phyloP scores from a whole-genome alignment of 768 basidiomycete species.

The Suillus subalutaceus region DNA sequence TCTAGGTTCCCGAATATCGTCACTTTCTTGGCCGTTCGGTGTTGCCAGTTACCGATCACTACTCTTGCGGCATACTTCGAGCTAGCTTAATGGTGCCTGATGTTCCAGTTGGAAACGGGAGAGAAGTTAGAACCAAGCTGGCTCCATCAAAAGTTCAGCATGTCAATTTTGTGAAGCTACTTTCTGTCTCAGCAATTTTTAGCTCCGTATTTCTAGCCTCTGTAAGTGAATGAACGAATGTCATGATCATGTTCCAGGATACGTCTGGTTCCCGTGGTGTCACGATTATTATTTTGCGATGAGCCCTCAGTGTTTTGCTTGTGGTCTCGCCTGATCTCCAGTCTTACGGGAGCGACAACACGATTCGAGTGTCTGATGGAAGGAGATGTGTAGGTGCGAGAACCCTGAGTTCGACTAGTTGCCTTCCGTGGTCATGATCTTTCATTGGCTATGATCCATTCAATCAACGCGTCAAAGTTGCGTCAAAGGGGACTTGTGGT shows the following conservation, averaged over 20 bases:
- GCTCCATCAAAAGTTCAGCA: neutral
- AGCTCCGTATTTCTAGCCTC: neutral
- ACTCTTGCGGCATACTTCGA: neutral
- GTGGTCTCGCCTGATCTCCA: no score
- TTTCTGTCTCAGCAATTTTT: neutral
- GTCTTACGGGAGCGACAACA: neutral
- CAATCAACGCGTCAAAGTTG: neutral
- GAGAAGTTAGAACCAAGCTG: neutral
- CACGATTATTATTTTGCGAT: neutral
- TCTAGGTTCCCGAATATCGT: neutral
- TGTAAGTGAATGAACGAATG: neutral
- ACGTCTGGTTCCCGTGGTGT: neutral
- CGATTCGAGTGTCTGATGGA: neutral
- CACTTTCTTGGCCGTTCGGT: neutral
- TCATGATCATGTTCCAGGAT: neutral
- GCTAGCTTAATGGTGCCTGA: neutral
- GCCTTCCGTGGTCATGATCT: neutral
- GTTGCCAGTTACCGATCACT: neutral
- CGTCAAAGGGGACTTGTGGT: neutral
- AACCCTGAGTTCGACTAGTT: neutral
- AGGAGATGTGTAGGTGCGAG: neutral
- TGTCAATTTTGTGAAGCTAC: neutral
- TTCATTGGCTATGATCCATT: neutral
- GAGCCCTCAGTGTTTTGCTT: neutral
- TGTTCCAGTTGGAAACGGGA: neutral